A percentile compares a stretch with the other conserved stretches of the same genome.
Evolutionary conservation across 805 yeast genomes (phyloP).

Genomic region (Starmerella cellae): DNA sequence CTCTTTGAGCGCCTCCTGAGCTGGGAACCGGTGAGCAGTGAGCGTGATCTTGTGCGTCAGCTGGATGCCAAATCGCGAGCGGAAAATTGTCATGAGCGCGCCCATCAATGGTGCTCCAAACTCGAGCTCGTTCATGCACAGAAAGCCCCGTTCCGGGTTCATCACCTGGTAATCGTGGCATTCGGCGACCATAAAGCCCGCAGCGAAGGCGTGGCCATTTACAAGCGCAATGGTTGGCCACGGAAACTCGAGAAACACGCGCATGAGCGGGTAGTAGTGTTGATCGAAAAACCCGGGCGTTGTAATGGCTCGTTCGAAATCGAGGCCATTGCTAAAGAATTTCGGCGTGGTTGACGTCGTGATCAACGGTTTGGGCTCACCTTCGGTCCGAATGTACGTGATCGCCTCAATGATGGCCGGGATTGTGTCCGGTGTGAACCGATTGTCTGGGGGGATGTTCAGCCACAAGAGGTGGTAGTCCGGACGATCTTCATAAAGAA

Average conservation of each 20-base stretch:
- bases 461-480: slow-evolving; percentile 26
- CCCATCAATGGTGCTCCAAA: slow-evolving; percentile 30
- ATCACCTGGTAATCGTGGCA: slow-evolving; percentile 31
- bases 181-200: slow-evolving; percentile 30
- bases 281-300: slow-evolving; percentile 28
- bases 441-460: slow-evolving; percentile 28
- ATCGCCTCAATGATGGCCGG: slow-evolving; percentile 27
- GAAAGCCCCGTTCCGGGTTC: slow-evolving; percentile 29
- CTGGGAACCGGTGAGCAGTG: slow-evolving; percentile 28
- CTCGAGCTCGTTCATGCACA: slow-evolving; percentile 31
- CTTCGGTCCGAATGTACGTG: slow-evolving; percentile 22
- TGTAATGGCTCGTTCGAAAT: slow-evolving; percentile 26
- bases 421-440: slow-evolving; percentile 26
- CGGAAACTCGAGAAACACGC: slow-evolving; percentile 28
- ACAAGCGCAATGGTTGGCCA: slow-evolving; percentile 31
- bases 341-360: slow-evolving; percentile 29
- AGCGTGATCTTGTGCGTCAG: slow-evolving; percentile 25
- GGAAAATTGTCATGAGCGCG: slow-evolving; percentile 28
- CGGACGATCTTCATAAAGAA: slow-evolving; percentile 15
- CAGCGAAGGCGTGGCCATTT: slow-evolving; percentile 33
- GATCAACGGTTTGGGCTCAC: slow-evolving; percentile 26
- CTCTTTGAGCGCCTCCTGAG: slow-evolving; percentile 80
- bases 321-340: slow-evolving; percentile 31
- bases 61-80: slow-evolving; percentile 24
- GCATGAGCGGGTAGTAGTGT: slow-evolving; percentile 25